A percentile compares a stretch with the other conserved stretches of the same genome.
phyloP scores from a whole-genome alignment of 2,329 filamentous ascomycete species.

The Calonectria hawksworthii region DNA sequence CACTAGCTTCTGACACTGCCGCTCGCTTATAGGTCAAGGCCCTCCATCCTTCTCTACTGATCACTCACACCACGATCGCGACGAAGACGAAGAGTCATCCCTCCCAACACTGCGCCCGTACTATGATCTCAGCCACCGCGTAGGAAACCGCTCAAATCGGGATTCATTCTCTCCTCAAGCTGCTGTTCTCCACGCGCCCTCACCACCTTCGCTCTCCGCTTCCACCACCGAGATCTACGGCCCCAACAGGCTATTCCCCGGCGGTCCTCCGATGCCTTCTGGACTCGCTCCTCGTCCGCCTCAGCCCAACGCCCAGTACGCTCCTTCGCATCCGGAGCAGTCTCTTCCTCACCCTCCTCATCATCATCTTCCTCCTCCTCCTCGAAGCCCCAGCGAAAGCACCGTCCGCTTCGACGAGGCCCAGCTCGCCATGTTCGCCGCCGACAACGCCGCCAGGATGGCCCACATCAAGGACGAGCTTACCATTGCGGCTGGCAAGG shows the following conservation, averaged over 20 bases:
- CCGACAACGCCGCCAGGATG: constrained; percentile 50
- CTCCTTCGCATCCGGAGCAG: background rate
- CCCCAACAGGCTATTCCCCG: constrained; percentile 55
- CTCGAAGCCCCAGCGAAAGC: constrained; percentile 21
- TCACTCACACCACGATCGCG: constrained; percentile 37
- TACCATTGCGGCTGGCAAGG: constrained; percentile 62
- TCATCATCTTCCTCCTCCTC: constrained; percentile 6
- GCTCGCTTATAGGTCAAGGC: constrained; percentile 41
- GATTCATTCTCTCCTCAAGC: constrained; percentile 53
- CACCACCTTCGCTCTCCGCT: constrained; percentile 53
- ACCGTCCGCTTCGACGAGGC: constrained; percentile 55
- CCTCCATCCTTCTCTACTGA: constrained; percentile 40
- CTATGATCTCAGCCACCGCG: constrained; percentile 43
- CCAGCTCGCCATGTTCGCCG: constrained; percentile 56
- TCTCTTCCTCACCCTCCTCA: background rate
- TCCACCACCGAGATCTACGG: constrained; percentile 60
- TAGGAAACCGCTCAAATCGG: constrained; percentile 36
- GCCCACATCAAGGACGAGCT: constrained; percentile 66
- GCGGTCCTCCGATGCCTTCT: constrained; percentile 46
- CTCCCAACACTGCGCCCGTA: constrained; percentile 44
- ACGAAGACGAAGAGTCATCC: constrained; percentile 41
- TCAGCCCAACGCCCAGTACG: background rate
- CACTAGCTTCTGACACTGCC: constrained; percentile 11
- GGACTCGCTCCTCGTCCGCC: constrained; percentile 29
- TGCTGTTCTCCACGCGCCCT: constrained; percentile 52